Base-by-base conservation (phyloP, 2,329 filamentous ascomycete species). In the Colletotrichum sojae region DNA sequence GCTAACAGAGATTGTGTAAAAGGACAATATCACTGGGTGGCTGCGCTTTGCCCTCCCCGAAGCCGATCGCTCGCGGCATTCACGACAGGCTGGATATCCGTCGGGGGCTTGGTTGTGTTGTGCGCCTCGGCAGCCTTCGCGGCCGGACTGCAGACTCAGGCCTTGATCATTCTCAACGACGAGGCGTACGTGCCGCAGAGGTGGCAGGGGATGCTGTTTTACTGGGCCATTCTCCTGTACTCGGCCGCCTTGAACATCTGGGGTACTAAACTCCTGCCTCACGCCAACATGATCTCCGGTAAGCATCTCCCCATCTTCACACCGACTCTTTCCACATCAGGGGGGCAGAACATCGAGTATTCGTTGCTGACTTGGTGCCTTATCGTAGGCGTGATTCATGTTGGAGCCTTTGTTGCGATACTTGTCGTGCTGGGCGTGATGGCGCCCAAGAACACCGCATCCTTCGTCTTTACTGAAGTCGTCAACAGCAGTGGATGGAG, bases 11-110 rank as follows among this genome's bases (percentile, higher is more conserved):
- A 12, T 59, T 12, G 22, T 20, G 49, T 25, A 39, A 40, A 52
- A 81, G 81, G 82, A 13, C 82, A 84, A 74, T 84, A 84, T 54
- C 81, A 84, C 71, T 84, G 82, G 83, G 81, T 84, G 6, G 78
- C 82, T 0, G 79, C 77, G 5, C 76, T 84, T 0, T 66, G 79
- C 6, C 79, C 81, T 1, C 60, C 71, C 3, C 75, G 75, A 0
- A 77, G 77, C 27, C 76, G 76, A 62, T 75, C 77, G 2, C 71
- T 78, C 5, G 78, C 80, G 1, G 78, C 80, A 3, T 83, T 80
- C 79, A 78, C 82, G 51, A 82, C 79, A 1, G 80, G 80, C 70
- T 84, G 82, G 81, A 82, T 85, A 51, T 83, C 79, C 4, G 78
- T 84, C 36, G 83, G 83, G 15, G 84, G 83, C 0, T 82, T 84